Percentiles rank a stretch among this genome's conserved stretches.
Conservation (phyloP, 208 protist genomes). For the Trypanosoma platydactyli region DNA sequence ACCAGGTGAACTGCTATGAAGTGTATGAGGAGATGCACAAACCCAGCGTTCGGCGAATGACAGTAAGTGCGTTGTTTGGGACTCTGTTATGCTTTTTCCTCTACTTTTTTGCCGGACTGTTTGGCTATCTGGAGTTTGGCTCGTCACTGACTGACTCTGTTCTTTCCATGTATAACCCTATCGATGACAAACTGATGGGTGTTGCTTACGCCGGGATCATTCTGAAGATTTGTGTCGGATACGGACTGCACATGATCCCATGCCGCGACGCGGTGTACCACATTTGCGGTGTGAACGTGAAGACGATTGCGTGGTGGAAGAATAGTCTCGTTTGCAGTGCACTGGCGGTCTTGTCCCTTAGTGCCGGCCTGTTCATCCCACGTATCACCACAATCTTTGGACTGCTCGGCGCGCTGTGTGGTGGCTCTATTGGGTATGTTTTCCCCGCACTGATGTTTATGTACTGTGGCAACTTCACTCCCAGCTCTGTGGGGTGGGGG, state of each 20-base stretch:
- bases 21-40: conserved; percentile 66
- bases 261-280: conserved; percentile 68
- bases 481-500: conserved; percentile 40
- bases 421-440: conserved; percentile 72
- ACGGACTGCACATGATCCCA: conserved; percentile 61
- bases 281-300: conserved; percentile 37
- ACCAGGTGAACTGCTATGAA: conserved; percentile 73
- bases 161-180: conserved; percentile 64
- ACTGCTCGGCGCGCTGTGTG: conserved; percentile 63
- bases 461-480: conserved; percentile 54
- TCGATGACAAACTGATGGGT: conserved; percentile 46
- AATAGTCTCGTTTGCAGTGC: conserved; percentile 41
- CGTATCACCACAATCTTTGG: conserved; percentile 70
- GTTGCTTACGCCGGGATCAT: conserved; percentile 59
- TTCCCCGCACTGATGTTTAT: conserved; percentile 74
- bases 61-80: conserved; percentile 34
- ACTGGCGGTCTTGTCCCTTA: conserved; percentile 38
- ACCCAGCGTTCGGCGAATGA: conserved; percentile 52
- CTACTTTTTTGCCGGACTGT: conserved; percentile 78
- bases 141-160: conserved; percentile 36
- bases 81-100: conserved; percentile 52
- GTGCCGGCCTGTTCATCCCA: conserved; percentile 75
- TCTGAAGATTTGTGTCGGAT: conserved; percentile 75
- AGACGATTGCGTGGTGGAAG: conserved; percentile 50
- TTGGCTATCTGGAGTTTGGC: conserved; percentile 85